Base-by-base conservation (phyloP, 169 alveolate genomes). In the Cryptosporidium tyzzeri region DNA sequence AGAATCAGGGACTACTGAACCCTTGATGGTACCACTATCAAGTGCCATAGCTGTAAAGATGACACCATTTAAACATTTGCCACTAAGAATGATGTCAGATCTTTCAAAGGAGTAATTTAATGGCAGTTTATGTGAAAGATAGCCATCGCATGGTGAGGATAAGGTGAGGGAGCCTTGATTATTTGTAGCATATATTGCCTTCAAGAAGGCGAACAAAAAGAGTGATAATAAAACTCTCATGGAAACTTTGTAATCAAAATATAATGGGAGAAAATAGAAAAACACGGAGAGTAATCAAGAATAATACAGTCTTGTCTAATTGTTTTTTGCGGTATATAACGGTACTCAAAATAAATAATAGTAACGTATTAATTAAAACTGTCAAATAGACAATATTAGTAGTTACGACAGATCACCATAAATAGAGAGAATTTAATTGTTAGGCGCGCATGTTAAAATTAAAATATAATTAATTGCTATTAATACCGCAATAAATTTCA, bases 41-140 rank as follows among this genome's bases (percentile, higher is more conserved):
- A 73, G 71, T 33, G 86, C 26, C 55, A 73, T 12, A 4, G 45
- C 41, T 35, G 86, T 59, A 58, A 73, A 73, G 2, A 44, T 9
- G 16, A 53, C 14, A 16, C 70, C 70, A 73, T 73, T 50, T 3
- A 6, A 0, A 58, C 86, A 73, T 18, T 16, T 26, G 9, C 86
- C 86, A 29, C 55, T 53, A 31, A 73, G 51, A 9, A 73, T 23
- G 5, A 73, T 55, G 55, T 73, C 71, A n/a, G 86, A 73, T 53
- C 69, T 53, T n/a, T 26, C 55, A 29, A 73, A 73, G 3, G 58
- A 23, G 31, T 55, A 10, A 12, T 44, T 29, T 2, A 55, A 8
- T 33, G 70, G 58, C 3, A 73, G 7, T 12, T 1, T n/a, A 9
- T 7, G 58, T 14, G 14, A 6, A 31, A 73, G 2, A 1, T 55